A percentile compares a stretch with the other conserved stretches of the same genome.
These are phyloP conservation scores for Xeromyces bisporus DNA, from an alignment of 495 filamentous ascomycete species.

Conservation along the genomic window DNA sequence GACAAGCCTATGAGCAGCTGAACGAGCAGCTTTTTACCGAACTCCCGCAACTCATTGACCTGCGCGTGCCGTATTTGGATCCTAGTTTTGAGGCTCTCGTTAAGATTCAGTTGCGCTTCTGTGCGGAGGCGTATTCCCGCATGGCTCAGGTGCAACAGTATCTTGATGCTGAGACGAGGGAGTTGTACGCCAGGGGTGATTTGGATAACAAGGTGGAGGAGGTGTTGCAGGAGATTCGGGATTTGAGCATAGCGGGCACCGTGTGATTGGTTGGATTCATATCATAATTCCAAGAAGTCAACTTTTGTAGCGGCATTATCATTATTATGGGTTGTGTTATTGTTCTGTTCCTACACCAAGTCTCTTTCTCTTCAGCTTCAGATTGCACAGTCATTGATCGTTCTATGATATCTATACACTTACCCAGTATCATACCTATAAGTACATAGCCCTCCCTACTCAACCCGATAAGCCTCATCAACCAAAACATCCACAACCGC, in stretches of 20 bases:
- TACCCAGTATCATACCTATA: too few species aligned
- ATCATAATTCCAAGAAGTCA: background rate
- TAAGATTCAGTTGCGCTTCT: conserved; percentile 96
- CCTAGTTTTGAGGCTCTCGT: conserved; percentile 93
- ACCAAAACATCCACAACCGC: conserved; percentile 33
- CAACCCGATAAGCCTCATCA: conserved; percentile 25
- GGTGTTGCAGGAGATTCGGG: conserved; percentile 90
- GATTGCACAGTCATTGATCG: too few species aligned
- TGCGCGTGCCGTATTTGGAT: conserved; percentile 91
- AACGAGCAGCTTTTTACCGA: conserved; percentile 91
- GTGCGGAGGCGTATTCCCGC: conserved; percentile 85
- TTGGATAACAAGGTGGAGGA: conserved; percentile 86
- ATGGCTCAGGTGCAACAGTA: conserved; percentile 99
- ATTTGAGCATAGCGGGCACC: conserved; percentile 80
- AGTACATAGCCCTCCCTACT: conserved; percentile 5
- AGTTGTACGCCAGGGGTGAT: conserved; percentile 89
- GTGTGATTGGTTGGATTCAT: conserved; percentile 23
- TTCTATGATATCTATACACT: too few species aligned
- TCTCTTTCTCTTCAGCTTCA: too few species aligned
- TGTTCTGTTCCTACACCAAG: too few species aligned
- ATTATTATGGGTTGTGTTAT: background rate
- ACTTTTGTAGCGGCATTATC: background rate
- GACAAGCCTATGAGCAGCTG: conserved; percentile 80
- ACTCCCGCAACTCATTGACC: conserved; percentile 92
- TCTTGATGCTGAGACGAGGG: conserved; percentile 85